Conservation (phyloP, 1,284 basidiomycete species). For the Apiotrichum sp. region DNA sequence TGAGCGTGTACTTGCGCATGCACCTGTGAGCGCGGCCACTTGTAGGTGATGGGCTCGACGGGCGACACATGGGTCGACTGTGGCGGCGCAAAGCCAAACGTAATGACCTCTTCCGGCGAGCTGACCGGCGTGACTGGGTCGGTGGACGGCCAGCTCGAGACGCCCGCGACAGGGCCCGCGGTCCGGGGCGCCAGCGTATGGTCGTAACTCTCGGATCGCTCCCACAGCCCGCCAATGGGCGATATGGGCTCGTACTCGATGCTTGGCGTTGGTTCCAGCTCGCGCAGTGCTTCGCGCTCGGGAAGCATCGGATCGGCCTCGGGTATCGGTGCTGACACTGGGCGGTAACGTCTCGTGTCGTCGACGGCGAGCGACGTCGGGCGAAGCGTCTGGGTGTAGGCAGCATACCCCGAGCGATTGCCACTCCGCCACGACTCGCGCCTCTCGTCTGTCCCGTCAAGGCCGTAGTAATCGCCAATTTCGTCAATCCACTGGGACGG, state of each 20-base stretch:
- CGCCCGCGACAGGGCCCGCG: background rate
- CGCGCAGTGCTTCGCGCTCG: background rate
- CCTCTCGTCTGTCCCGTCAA: background rate
- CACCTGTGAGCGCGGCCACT: no score
- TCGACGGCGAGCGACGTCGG: background rate
- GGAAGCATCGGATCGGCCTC: background rate
- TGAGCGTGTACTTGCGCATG: no score
- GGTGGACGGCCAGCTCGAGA: background rate
- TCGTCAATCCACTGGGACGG: background rate
- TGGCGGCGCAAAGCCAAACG: background rate
- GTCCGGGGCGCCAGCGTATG: no score
- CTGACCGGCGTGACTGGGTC: constrained; percentile 1
- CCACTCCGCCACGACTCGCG: background rate
- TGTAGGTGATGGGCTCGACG: background rate
- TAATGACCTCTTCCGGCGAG: background rate
- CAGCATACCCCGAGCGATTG: background rate
- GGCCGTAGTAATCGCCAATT: background rate
- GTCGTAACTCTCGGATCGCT: background rate
- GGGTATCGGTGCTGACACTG: background rate
- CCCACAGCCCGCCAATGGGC: background rate
- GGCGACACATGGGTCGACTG: background rate
- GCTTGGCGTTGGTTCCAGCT: background rate
- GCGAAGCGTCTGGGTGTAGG: background rate
- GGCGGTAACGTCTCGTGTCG: background rate
- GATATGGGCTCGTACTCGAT: background rate